phyloP scores from a whole-genome alignment of 1,284 basidiomycete genomes.

The Phellinidium pouzarii region DNA sequence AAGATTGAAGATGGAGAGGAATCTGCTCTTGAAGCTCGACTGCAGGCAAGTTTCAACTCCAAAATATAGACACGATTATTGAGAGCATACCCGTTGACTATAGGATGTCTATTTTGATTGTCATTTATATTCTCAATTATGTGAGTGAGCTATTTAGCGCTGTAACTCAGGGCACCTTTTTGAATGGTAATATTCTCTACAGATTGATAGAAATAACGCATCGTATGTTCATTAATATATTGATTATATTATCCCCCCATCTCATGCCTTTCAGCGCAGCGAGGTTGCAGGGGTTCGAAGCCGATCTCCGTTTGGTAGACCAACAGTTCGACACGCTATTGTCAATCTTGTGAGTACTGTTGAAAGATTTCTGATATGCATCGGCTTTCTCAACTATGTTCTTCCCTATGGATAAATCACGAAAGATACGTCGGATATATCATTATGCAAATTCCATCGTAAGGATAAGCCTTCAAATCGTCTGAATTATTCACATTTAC shows the following conservation, averaged over 20 bases:
- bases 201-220: constrained; percentile 66
- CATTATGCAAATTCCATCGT: constrained; percentile 75
- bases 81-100: constrained; percentile 21
- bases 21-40: constrained; percentile 25
- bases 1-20: constrained; percentile 20
- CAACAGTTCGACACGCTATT: constrained; percentile 66
- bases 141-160: neutral
- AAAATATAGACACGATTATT: neutral
- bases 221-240: constrained; percentile 32
- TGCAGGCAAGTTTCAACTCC: neutral
- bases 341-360: constrained; percentile 43
- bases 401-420: neutral
- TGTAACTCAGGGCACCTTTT: neutral
- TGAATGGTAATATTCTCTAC: neutral
- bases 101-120: constrained; percentile 27
- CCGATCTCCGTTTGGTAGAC: constrained; percentile 56
- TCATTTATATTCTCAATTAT: constrained; percentile 11
- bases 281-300: constrained; percentile 62
- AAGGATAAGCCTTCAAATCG: constrained; percentile 22
- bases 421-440: constrained; percentile 67
- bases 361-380: neutral
- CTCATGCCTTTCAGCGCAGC: constrained; percentile 42
- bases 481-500: neutral
- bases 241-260: neutral
- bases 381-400: neutral